phyloP scores from a whole-genome alignment of 2,329 filamentous ascomycete genomes.

The Dactylellina haptotyla region DNA sequence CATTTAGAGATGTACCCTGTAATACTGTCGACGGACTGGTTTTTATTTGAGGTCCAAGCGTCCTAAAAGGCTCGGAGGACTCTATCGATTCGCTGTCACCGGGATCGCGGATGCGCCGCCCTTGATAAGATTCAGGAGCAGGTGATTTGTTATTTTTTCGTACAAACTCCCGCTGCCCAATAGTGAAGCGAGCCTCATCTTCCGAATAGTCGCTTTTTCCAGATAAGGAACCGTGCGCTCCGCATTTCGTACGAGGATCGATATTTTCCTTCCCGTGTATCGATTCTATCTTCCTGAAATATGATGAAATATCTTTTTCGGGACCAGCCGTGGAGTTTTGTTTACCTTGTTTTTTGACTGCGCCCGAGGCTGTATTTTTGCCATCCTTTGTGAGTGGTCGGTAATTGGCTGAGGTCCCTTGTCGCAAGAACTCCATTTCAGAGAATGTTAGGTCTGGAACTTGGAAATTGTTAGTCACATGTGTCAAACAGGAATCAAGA shows the following conservation, averaged over 20 bases:
- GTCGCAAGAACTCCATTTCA: conserved; percentile 42
- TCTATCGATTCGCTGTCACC: too few species aligned
- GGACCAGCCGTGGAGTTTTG: neutral
- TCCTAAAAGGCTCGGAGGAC: too few species aligned
- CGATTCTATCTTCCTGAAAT: conserved; percentile 22
- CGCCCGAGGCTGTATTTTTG: too few species aligned
- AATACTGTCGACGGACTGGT: neutral
- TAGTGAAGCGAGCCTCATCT: neutral
- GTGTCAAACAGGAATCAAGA: neutral
- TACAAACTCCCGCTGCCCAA: neutral
- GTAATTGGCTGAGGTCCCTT: neutral
- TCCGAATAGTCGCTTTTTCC: neutral
- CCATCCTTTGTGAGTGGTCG: neutral
- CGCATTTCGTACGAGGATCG: neutral
- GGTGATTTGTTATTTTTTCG: neutral
- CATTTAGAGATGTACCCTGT: neutral
- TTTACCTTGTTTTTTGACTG: conserved; percentile 7
- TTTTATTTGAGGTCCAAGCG: neutral
- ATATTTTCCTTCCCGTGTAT: conserved; percentile 21
- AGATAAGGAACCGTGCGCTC: neutral
- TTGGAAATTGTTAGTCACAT: conserved; percentile 7
- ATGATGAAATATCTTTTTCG: conserved; percentile 33
- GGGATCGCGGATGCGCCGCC: too few species aligned
- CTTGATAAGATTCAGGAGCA: neutral
- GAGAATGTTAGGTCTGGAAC: conserved; percentile 47